phyloP scores from a whole-genome alignment of 2,329 filamentous ascomycete species.

The Aspergillus alliaceus region DNA sequence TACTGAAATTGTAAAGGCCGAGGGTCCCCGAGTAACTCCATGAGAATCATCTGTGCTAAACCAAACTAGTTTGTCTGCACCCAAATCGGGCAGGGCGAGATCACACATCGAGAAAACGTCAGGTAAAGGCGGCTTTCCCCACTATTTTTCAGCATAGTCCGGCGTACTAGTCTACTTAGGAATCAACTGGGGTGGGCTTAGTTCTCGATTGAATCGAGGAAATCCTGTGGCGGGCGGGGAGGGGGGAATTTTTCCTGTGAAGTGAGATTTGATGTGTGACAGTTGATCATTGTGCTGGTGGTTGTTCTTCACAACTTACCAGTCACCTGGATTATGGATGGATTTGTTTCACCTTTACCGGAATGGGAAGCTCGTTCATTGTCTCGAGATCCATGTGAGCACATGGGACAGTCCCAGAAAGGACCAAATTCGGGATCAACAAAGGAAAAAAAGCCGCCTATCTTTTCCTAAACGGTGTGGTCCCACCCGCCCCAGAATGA shows the following conservation, averaged over 20 bases:
- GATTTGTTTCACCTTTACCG: not conserved
- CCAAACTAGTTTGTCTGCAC: not conserved
- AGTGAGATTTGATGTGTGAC: not conserved
- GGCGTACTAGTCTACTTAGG: not conserved
- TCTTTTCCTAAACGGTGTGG: constrained; percentile 17
- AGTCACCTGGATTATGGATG: constrained; percentile 1
- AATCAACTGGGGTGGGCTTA: not conserved
- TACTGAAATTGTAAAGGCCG: not conserved
- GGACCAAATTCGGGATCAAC: not conserved
- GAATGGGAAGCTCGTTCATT: not conserved
- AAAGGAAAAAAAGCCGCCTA: constrained; percentile 10
- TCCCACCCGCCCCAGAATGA: constrained; percentile 16
- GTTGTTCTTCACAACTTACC: constrained; percentile 3
- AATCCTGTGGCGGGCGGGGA: not conserved
- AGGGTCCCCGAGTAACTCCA: not conserved
- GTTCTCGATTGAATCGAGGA: not conserved
- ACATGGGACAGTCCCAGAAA: not conserved
- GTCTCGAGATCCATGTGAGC: not conserved
- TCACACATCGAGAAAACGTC: not conserved
- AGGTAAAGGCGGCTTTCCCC: not conserved
- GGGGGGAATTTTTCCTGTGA: not conserved
- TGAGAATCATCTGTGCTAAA: not conserved
- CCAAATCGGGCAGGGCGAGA: not conserved
- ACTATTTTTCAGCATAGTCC: not conserved
- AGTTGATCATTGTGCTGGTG: not conserved